Percentiles rank a stretch among this genome's conserved stretches.
These are phyloP conservation scores for Claviceps humidiphila DNA, from an alignment of 2,329 filamentous ascomycete genomes.

Conservation along the genomic window DNA sequence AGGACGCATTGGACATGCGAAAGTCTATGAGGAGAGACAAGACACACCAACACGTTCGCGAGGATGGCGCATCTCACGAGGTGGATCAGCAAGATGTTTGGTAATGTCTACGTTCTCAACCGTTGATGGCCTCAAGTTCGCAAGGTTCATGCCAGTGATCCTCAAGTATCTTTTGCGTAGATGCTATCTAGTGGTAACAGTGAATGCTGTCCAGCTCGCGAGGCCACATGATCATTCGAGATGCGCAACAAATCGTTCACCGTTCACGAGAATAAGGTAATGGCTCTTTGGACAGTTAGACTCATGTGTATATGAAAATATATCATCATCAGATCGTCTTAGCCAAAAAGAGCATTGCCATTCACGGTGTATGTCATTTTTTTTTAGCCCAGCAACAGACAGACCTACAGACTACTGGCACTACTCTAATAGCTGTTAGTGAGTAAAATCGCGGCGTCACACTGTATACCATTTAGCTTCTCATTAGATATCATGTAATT, in stretches of 20 bases:
- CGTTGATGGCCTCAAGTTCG: background rate
- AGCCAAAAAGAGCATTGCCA: no score
- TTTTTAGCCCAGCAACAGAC: no score
- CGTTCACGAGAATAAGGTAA: background rate
- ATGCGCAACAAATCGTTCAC: background rate
- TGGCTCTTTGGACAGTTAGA: background rate
- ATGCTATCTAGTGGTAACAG: background rate
- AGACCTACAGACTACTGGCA: no score
- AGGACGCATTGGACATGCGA: conserved; percentile 96
- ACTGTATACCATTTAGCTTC: no score
- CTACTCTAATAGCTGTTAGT: no score
- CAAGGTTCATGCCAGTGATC: background rate
- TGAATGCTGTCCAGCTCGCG: background rate
- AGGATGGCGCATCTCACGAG: conserved; percentile 64
- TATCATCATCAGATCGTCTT: no score
- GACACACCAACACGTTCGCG: conserved; percentile 60
- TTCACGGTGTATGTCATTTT: no score
- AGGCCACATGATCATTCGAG: background rate
- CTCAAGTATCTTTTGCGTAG: background rate
- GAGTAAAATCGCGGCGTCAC: no score
- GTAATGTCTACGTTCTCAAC: conserved; percentile 24
- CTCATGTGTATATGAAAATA: no score
- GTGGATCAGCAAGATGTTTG: conserved; percentile 81
- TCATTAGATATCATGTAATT: no score
- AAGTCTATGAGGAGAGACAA: conserved; percentile 77